Conservation (phyloP, 2,329 filamentous ascomycete species). For the Fusarium brachygibbosum region DNA sequence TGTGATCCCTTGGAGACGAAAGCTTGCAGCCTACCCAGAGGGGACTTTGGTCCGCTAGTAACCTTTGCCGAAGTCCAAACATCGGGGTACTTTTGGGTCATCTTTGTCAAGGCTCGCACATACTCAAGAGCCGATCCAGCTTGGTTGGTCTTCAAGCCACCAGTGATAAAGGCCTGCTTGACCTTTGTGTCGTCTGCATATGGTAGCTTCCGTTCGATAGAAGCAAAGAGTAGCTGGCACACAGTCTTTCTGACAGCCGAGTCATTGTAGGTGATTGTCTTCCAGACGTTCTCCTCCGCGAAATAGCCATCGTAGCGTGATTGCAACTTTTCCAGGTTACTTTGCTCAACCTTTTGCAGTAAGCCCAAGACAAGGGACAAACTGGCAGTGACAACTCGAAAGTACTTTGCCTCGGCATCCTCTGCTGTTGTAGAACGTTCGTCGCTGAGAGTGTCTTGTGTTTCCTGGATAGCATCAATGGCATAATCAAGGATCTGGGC, state of each 20-base stretch:
- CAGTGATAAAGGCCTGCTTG: constrained; percentile 74
- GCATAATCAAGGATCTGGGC: constrained; percentile 85
- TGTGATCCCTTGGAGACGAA: constrained; percentile 90
- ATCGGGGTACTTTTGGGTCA: constrained; percentile 75
- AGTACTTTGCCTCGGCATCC: constrained; percentile 88
- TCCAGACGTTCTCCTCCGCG: constrained; percentile 75
- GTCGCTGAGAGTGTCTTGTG: constrained; percentile 85
- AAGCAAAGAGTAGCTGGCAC: constrained; percentile 65
- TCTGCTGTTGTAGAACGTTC: constrained; percentile 86
- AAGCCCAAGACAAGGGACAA: constrained; percentile 69
- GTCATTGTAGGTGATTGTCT: constrained; percentile 74
- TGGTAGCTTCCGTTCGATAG: constrained; percentile 63
- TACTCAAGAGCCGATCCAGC: constrained; percentile 80
- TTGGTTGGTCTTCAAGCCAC: constrained; percentile 80
- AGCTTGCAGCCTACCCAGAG: constrained; percentile 70
- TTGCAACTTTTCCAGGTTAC: constrained; percentile 71
- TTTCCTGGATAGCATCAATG: constrained; percentile 83
- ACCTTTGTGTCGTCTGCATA: constrained; percentile 65
- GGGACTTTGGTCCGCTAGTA: constrained; percentile 64
- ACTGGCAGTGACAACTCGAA: constrained; percentile 74
- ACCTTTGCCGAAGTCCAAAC: constrained; percentile 75
- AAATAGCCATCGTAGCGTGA: constrained; percentile 76
- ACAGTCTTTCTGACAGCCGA: constrained; percentile 64
- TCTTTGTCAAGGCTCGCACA: constrained; percentile 72
- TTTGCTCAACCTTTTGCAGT: constrained; percentile 61